Evolutionary conservation across 139 green algal species (phyloP), one percentile per base, ranked within the genome.

Genomic region (Chlamydomonas sp.): DNA sequence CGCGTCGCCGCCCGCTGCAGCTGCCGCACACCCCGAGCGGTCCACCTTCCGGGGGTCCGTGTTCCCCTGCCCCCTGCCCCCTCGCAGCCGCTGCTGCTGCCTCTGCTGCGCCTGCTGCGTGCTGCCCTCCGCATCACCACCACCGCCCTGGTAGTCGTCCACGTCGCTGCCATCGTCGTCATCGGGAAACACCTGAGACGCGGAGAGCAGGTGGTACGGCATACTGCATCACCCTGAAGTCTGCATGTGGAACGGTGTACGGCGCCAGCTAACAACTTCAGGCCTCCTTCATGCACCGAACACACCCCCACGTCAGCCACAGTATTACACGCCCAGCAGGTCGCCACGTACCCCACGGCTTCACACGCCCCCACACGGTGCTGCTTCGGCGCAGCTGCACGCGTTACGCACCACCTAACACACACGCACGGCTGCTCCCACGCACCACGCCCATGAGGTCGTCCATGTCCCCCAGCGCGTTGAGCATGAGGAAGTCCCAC

Each of bases 381-480:
- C 31, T 49, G 31, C 31, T 49, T 49, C 31, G 31, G 31, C 31
- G 31, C 31, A 49, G 31, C 31, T 49, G 31, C n/a, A 10, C 31
- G 3, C 73, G n/a, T 31, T 62, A 15, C n/a, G 5, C 73, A 16
- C 69, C 5, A 3, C 31, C 73, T 14, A 7, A 10, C n/a, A 1
- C 49, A 17, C 20, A 69, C 81, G 17, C 68, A 86, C 82, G 31
- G 31, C 31, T 49, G 31, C 31, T 49, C 31, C 31, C 31, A 58
- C 31, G 31, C 31, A 49, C 31, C 31, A 49, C 31, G 67, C 63
- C 80, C 31, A 94, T 10, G 76, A 94, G 77, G 77, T 94, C 89
- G 78, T 94, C 91, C 68, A 94, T 90, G 77, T 94, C 91, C 4
- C 91, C 91, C 66, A 95, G 94, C 17, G 82, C 82, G 73, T 94